These are phyloP conservation scores for Clathrospora elynae DNA, from an alignment of 2,329 filamentous ascomycete genomes.

Conservation along the genomic window DNA sequence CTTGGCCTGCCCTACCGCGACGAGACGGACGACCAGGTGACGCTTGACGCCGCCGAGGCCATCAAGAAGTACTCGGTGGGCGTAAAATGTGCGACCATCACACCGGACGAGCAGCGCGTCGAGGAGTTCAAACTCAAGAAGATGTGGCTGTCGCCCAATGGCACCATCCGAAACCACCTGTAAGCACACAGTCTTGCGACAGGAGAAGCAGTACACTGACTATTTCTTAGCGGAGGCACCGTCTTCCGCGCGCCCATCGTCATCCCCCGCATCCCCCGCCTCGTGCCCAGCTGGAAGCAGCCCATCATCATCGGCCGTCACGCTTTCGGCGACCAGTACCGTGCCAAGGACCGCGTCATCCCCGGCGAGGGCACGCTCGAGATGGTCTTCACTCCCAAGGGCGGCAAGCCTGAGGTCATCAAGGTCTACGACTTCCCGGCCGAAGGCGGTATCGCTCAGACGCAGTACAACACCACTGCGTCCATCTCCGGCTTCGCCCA, in stretches of 20 bases:
- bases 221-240: constrained; percentile 71
- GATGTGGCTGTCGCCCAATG: constrained; percentile 99
- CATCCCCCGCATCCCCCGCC: constrained; percentile 87
- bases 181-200: constrained; percentile 37
- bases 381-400: constrained; percentile 89
- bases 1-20: constrained; percentile 93
- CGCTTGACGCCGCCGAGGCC: constrained; percentile 89
- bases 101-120: constrained; percentile 93
- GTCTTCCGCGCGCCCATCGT: constrained; percentile 99
- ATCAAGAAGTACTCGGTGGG: constrained; percentile 99
- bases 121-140: constrained; percentile 99
- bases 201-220: constrained; percentile 23
- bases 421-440: constrained; percentile 90
- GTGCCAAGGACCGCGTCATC: constrained; percentile 88
- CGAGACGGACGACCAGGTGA: constrained; percentile 95
- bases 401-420: constrained; percentile 80
- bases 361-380: constrained; percentile 83
- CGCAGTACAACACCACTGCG: constrained; percentile 98
- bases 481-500: constrained; percentile 95
- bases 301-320: constrained; percentile 99
- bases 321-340: constrained; percentile 98
- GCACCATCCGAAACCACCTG: constrained; percentile 73
- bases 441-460: constrained; percentile 86
- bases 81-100: constrained; percentile 99
- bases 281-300: constrained; percentile 97